phyloP scores from a whole-genome alignment of 257 asterid species.

The Solanum bulbocastanum region DNA sequence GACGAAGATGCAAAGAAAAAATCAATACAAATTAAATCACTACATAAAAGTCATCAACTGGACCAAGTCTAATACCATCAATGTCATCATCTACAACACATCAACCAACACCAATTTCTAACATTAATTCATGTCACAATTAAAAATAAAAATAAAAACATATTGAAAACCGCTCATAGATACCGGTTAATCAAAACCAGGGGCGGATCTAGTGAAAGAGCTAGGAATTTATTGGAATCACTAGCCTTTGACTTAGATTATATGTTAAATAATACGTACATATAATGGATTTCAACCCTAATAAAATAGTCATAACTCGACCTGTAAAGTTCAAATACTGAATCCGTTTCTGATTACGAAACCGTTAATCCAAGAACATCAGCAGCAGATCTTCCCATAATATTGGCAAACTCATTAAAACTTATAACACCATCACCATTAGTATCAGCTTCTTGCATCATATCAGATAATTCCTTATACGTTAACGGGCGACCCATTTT shows the following conservation, averaged over 20 bases:
- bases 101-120: neutral
- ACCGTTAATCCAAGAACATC: constrained; percentile 48
- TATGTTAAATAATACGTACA: neutral
- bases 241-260: neutral
- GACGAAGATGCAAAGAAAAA: neutral
- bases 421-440: constrained; percentile 87
- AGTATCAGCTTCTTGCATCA: constrained; percentile 78
- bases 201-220: neutral
- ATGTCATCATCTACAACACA: neutral
- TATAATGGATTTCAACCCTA: neutral
- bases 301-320: neutral
- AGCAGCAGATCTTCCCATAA: constrained; percentile 69
- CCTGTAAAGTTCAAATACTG: neutral
- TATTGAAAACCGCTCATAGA: neutral
- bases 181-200: neutral
- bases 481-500: constrained; percentile 90
- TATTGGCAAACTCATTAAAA: constrained; percentile 57
- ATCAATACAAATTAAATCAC: neutral
- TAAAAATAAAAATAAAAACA: neutral
- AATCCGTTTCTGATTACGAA: neutral
- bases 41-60: neutral
- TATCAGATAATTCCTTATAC: constrained; percentile 65
- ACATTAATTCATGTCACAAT: neutral
- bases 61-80: neutral
- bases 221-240: neutral